A percentile compares a stretch with the other conserved stretches of the same genome.
Conservation (phyloP, 257 asterid species). For the Solanum medicagineum region DNA sequence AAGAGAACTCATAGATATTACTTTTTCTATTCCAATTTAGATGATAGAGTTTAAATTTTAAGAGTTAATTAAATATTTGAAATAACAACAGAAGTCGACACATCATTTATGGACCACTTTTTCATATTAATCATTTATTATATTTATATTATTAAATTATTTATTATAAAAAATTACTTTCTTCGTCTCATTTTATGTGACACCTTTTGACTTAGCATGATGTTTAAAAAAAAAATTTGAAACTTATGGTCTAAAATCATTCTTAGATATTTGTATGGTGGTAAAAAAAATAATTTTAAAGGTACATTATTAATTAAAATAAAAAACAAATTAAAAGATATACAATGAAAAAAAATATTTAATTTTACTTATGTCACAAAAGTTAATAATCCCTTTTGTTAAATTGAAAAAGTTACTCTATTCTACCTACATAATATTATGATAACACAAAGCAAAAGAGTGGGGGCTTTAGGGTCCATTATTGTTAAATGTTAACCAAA, state of each 20-base stretch:
- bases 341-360: neutral
- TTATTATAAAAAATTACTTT: neutral
- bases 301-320: no score
- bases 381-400: neutral
- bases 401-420: neutral
- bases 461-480: neutral
- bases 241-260: no score
- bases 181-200: no score
- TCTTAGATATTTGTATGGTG: no score
- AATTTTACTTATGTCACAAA: neutral
- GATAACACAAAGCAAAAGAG: neutral
- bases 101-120: neutral
- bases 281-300: no score
- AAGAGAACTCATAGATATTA: no score
- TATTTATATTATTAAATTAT: neutral
- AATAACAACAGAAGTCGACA: neutral
- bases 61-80: no score
- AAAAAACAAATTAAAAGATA: no score
- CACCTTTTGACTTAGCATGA: accelerated
- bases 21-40: no score
- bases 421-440: neutral
- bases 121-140: no score
- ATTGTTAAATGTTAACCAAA: neutral
- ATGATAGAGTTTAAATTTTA: no score
- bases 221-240: no score